phyloP scores from a whole-genome alignment of 331 rosid species.

The Quercus phellos region DNA sequence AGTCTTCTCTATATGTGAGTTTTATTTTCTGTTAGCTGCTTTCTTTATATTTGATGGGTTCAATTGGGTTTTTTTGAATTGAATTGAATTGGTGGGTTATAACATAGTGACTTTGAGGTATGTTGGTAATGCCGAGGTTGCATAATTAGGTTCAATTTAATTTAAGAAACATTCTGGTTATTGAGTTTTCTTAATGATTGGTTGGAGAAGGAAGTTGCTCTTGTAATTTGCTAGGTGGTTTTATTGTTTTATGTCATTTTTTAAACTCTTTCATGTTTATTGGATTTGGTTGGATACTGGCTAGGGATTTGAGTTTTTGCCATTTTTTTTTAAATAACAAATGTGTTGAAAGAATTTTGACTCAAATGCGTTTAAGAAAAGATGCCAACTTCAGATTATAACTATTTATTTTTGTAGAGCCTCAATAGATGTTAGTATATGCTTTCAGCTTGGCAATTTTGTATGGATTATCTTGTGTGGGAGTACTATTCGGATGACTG shows the following conservation, averaged over 20 bases:
- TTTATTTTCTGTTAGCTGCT: not conserved
- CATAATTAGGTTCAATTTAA: not conserved
- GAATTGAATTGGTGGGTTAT: too few species aligned
- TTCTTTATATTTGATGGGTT: not conserved
- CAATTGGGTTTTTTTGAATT: not conserved
- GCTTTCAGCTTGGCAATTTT: not conserved
- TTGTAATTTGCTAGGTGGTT: not conserved
- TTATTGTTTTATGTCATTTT: not conserved
- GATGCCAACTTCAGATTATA: not conserved
- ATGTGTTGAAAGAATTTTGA: not conserved
- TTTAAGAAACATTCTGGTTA: not conserved
- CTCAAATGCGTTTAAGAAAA: not conserved
- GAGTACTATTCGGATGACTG: not conserved
- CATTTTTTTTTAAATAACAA: not conserved
- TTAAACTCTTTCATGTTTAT: not conserved
- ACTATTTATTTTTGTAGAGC: not conserved
- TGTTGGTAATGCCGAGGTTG: not conserved
- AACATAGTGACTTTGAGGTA: not conserved
- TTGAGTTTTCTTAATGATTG: not conserved
- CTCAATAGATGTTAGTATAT: not conserved
- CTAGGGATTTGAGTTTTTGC: not conserved
- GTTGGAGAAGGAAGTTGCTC: not conserved
- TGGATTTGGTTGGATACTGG: not conserved
- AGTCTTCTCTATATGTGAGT: slow-evolving; percentile 45
- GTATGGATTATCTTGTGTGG: not conserved